These are phyloP conservation scores for Fistulifera pelliculosa DNA, from an alignment of 108 stramenopile species.

Conservation along the genomic window DNA sequence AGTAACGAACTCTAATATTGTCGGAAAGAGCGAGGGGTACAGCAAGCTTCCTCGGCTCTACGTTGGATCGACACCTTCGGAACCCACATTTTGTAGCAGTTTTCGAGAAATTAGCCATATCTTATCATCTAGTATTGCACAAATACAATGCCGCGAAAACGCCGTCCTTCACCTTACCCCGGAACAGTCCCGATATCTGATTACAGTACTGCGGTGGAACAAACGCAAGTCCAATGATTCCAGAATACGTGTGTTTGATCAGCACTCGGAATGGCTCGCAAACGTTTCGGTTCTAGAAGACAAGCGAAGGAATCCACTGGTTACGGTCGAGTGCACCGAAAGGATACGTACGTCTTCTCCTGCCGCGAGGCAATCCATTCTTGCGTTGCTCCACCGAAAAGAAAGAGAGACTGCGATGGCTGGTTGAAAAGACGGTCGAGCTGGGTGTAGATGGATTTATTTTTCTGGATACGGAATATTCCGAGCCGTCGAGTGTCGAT, in stretches of 20 bases:
- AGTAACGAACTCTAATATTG: no score
- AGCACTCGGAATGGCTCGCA: conserved; percentile 69
- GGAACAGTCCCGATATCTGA: conserved; percentile 66
- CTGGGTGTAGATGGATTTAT: conserved; percentile 39
- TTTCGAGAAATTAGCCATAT: no score
- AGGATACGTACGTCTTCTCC: conserved; percentile 16
- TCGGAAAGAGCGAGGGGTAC: not conserved
- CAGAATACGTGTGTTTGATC: conserved; percentile 64
- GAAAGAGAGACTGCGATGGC: conserved; percentile 45
- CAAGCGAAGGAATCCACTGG: conserved; percentile 5
- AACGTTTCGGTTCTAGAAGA: conserved; percentile 24
- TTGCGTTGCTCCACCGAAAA: conserved; percentile 47
- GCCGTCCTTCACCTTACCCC: conserved; percentile 13
- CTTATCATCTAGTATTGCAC: not conserved
- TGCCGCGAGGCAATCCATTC: conserved; percentile 14
- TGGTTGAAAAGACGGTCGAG: conserved; percentile 78
- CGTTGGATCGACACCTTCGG: not conserved
- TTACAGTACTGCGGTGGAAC: conserved; percentile 64
- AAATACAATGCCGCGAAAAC: not conserved
- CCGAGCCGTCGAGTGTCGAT: conserved; percentile 13
- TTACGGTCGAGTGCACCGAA: conserved; percentile 32
- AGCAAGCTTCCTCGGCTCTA: conserved; percentile 5
- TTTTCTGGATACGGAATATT: conserved; percentile 28
- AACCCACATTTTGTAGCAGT: not conserved
- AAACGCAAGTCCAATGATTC: conserved; percentile 29